Base-by-base conservation (phyloP, 495 filamentous ascomycete genomes). In the Pyrenula aspistea region DNA sequence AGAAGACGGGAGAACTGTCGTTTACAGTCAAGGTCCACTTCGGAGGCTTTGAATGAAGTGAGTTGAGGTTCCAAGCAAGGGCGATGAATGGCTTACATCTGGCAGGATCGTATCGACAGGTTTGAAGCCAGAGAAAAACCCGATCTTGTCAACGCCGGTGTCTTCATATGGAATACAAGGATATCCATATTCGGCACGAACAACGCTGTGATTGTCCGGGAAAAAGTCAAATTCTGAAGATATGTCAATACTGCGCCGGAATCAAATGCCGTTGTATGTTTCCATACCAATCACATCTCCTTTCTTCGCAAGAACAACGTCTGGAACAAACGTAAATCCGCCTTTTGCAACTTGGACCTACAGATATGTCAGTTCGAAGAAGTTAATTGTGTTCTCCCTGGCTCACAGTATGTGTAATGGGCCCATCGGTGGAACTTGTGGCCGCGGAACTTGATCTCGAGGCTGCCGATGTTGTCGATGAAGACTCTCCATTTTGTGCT, bases 131-230 rank as follows among this genome's bases (percentile, higher is more conserved):
- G 71, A 71, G 60, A 61, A 78, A 61, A 83, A 82, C 10, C 77
- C 77, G 2, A 54, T 51, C 49, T 69, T 71, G 42, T 67, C 60
- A 21, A 55, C 51, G 2, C 67, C 69, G 12, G 70, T 69, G 31
- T 72, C 59, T 56, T 84, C 81, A 56, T 79, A 82, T 10, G 81
- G 80, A 25, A 84, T 74, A 57, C 83, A 85, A 54, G 83, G 77
- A 47, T 63, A 68, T 20, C 64, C 61, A 58, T 72, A 85, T n/a
- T 73, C 77, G 2, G 81, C 73, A 24, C 76, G 71, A 3, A 72
- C 75, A 10, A 85, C 83, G 1, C 77, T 77, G 58, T 85, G 83
- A 59, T 81, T 81, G 55, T 65, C 59, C 2, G 83, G 79, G 61
- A 72, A 83, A 71, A 86, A 84, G 25, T 69, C 62, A 64, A 84